A percentile compares a stretch with the other conserved stretches of the same genome.
Conservation (phyloP, 2,329 filamentous ascomycete genomes). For the Venturia aucupariae region DNA sequence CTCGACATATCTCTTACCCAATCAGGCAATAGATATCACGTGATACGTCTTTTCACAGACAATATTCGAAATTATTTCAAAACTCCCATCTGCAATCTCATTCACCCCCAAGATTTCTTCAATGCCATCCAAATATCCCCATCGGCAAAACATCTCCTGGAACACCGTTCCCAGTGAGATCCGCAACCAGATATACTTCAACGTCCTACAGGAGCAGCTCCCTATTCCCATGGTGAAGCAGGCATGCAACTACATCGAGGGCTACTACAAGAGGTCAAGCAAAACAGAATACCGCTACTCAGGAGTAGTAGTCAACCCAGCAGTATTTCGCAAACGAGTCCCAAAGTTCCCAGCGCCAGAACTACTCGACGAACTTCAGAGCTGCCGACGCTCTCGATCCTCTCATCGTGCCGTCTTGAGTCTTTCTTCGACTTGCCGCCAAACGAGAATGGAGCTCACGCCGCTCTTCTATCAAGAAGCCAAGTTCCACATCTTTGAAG, state of each 20-base stretch:
- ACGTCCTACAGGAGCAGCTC: not conserved
- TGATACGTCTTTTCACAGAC: not conserved
- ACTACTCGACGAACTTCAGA: not conserved
- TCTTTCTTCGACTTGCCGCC: not conserved
- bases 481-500: not conserved
- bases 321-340: not conserved
- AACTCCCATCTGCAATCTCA: not conserved
- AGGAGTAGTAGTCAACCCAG: not conserved
- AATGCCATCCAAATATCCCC: not conserved
- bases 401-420: not conserved
- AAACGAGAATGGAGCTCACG: not conserved
- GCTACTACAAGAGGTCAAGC: not conserved
- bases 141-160: not conserved
- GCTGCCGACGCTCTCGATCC: not conserved
- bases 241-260: conserved; percentile 2
- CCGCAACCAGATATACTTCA: not conserved
- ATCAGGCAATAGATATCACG: not conserved
- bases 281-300: not conserved
- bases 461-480: not conserved
- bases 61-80: not conserved
- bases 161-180: not conserved
- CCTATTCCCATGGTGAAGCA: not conserved
- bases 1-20: not conserved
- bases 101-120: not conserved
- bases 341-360: not conserved